Percentiles rank a stretch among this genome's conserved stretches.
Conservation (phyloP, 257 asterid genomes). For the Gentiana dahurica region DNA sequence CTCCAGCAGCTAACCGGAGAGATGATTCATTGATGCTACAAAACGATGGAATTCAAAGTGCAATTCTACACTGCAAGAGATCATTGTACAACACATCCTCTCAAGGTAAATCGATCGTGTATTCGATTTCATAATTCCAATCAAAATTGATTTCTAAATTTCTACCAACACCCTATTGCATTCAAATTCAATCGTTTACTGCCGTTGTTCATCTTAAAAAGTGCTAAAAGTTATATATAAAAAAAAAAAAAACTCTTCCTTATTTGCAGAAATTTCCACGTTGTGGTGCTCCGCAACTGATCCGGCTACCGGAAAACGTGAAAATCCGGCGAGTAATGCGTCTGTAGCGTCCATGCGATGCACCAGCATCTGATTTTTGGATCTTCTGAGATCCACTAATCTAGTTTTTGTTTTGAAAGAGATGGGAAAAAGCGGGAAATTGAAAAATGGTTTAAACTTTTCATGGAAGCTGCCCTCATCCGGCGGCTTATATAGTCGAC, state of each 20-base stretch:
- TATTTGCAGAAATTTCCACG: slow-evolving; percentile 9
- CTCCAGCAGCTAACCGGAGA: slow-evolving; percentile 25
- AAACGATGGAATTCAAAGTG: slow-evolving; percentile 61
- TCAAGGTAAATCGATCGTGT: slow-evolving; percentile 21
- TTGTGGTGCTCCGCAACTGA: slow-evolving; percentile 5
- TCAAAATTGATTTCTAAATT: not conserved
- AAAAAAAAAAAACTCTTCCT: not conserved
- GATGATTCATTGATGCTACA: slow-evolving; percentile 62
- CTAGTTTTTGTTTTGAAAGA: not conserved
- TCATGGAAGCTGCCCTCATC: not conserved
- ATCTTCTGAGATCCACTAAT: no score
- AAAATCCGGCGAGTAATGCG: slow-evolving; percentile 1
- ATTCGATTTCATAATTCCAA: not conserved
- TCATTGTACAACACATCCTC: slow-evolving; percentile 44
- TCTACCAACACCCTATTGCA: not conserved
- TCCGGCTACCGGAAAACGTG: slow-evolving; percentile 3
- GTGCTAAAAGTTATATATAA: no score
- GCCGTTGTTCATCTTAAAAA: no score
- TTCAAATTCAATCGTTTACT: no score
- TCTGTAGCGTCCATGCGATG: slow-evolving; percentile 6
- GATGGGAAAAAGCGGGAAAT: slow-evolving; percentile 7
- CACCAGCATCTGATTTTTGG: slow-evolving; percentile 8
- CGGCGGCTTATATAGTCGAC: not conserved
- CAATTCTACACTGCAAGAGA: slow-evolving; percentile 77
- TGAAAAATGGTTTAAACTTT: not conserved